Base-by-base conservation (phyloP, 257 asterid species). In the Scutellaria minor region DNA sequence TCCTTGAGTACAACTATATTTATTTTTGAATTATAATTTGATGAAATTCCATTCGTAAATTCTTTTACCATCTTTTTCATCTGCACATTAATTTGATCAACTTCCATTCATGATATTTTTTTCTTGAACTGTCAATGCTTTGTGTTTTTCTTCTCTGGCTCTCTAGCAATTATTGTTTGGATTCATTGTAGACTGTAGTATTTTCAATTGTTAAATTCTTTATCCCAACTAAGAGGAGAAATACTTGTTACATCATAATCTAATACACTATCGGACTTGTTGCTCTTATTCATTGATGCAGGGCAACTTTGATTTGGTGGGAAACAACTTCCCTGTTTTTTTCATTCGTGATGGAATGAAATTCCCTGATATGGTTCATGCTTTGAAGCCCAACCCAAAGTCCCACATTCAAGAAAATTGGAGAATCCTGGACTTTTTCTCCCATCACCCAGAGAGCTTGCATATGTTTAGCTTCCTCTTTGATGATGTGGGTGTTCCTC, bases 261-360 rank as follows among this genome's bases (percentile, higher is more conserved):
- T 35, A 39, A 47, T 47, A 11, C 31, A 41, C 31, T 18, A 7
- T 56, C n/a, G 9, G 15, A 45, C 44, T 59, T 52, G 20, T 15
- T 64, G 24, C 58, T 62, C 57, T 13, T 56, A 56, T 6, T 50
- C 27, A 6, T 74, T 71, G 75, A 51, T 75, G 69, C 87, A 90
- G 99, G 98, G 98, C 3, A 95, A 95, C 86, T 92, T 88, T 48
- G 99, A 95, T 65, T 74, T 95, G 86, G 99, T 95, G 67, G 99
- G 99, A 35, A 95, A 95, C 93, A 95, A 95, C 77, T 90, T 92
- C 82, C 99, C 99, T 0, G 96, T 95, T 52, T 92, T 95, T 67
- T 95, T 95, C 75, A 15, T 92, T 41, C 96, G 98, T 3, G 98
- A 95, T 77, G 98, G 92, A 54, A 88, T 92, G 96, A 87, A 95